These are phyloP conservation scores for Sporothrix schenckii DNA, from an alignment of 2,329 filamentous ascomycete species.

Conservation along the genomic window DNA sequence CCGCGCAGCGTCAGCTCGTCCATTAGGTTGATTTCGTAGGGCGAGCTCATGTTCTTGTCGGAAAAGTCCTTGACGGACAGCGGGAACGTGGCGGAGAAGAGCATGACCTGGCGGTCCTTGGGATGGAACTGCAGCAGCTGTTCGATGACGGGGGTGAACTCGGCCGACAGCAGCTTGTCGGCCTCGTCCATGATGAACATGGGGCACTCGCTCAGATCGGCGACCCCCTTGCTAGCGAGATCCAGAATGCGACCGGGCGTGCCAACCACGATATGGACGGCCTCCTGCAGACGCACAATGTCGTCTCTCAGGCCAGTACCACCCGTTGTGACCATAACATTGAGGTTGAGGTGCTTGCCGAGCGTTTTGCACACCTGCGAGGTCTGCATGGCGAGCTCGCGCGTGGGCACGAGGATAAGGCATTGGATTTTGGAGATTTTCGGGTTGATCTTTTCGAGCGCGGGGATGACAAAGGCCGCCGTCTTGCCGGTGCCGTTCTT, in stretches of 20 bases:
- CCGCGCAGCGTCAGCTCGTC: constrained; percentile 96
- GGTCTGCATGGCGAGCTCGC: constrained; percentile 96
- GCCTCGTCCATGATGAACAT: constrained; percentile 99
- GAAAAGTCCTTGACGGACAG: constrained; percentile 97
- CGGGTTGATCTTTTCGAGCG: constrained; percentile 92
- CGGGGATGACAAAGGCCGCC: constrained; percentile 94
- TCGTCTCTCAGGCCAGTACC: constrained; percentile 94
- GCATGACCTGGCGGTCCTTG: constrained; percentile 97
- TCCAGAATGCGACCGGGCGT: constrained; percentile 96
- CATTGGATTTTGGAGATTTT: constrained; percentile 96
- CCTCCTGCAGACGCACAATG: constrained; percentile 89
- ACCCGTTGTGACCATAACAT: constrained; percentile 99
- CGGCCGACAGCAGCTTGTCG: constrained; percentile 93
- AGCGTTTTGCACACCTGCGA: constrained; percentile 99
- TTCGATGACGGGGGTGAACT: constrained; percentile 97
- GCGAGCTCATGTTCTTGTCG: constrained; percentile 95
- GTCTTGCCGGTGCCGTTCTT: constrained; percentile 99
- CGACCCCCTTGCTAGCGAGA: constrained; percentile 92
- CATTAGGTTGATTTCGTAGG: constrained; percentile 99
- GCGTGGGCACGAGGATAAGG: constrained; percentile 91
- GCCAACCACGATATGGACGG: constrained; percentile 96
- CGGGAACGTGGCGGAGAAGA: constrained; percentile 97
- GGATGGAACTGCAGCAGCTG: constrained; percentile 93
- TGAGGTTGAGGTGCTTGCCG: constrained; percentile 94
- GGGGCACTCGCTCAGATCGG: constrained; percentile 91